Evolutionary conservation across 768 basidiomycete species (phyloP).

Genomic region (Pulveroboletus frians): DNA sequence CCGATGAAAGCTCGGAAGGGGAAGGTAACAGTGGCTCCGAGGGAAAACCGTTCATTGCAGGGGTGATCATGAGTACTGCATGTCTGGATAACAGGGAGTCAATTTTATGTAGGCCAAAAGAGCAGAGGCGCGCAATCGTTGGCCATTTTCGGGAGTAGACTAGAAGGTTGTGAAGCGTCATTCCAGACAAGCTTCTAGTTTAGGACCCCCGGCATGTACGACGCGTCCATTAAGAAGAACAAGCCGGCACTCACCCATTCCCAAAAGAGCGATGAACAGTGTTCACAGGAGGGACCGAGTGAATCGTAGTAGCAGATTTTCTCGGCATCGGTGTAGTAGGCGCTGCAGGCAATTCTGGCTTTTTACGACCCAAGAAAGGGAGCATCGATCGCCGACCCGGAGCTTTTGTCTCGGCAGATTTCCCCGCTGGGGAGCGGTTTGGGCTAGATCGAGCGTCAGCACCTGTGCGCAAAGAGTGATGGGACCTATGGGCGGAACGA

Average conservation of each 20-base stretch:
- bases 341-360: constrained; percentile 24
- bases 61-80: constrained; percentile 29
- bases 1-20: constrained; percentile 26
- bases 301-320: constrained; percentile 21
- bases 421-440: constrained; percentile 14
- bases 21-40: constrained; percentile 19
- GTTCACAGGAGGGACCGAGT: constrained; percentile 24
- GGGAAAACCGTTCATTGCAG: constrained; percentile 16
- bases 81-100: constrained; percentile 16
- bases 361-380: constrained; percentile 48
- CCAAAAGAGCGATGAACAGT: constrained; percentile 32
- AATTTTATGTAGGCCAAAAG: constrained; percentile 8
- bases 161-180: constrained; percentile 3
- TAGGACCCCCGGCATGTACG: background rate
- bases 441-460: constrained; percentile 17
- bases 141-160: constrained; percentile 1
- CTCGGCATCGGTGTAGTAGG: constrained; percentile 21
- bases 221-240: background rate
- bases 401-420: constrained; percentile 30
- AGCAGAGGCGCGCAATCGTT: background rate
- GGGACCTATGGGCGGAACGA: constrained; percentile 37
- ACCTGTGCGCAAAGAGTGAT: constrained; percentile 25
- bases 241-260: constrained; percentile 27
- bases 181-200: background rate
- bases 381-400: constrained; percentile 44